Percentiles rank a stretch among this genome's conserved stretches.
Evolutionary conservation across 202 grass and related monocot species (phyloP).

Genomic region (Eragrostis tef): DNA sequence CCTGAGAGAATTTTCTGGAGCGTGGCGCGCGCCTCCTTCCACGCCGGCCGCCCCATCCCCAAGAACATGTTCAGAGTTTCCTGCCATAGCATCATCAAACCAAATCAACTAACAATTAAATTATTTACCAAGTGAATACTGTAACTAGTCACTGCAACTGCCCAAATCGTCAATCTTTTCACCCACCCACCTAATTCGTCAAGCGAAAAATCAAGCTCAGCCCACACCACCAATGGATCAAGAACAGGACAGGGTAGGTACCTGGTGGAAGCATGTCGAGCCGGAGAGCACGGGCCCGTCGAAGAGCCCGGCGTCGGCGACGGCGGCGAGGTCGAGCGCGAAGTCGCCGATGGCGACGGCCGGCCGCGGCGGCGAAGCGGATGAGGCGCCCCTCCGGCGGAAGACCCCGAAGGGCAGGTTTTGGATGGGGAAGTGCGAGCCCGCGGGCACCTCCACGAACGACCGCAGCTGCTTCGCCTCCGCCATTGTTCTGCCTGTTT

Average conservation of each 20-base stretch:
- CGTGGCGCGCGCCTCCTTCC: conserved; percentile 91
- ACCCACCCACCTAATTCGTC: not conserved
- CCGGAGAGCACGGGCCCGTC: conserved; percentile 67
- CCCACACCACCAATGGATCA: not conserved
- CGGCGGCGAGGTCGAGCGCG: conserved; percentile 85
- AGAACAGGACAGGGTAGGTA: not conserved
- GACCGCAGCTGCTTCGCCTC: conserved; percentile 58
- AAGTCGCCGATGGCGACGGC: conserved; percentile 81
- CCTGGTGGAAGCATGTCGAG: conserved; percentile 79
- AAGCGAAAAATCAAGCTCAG: conserved; percentile 17
- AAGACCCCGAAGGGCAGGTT: conserved; percentile 95
- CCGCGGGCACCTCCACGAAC: conserved; percentile 76
- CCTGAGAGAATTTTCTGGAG: conserved; percentile 86
- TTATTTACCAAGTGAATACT: not conserved
- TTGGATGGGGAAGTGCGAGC: conserved; percentile 90
- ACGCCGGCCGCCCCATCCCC: conserved; percentile 76
- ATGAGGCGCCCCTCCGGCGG: conserved; percentile 37
- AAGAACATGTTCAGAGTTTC: conserved; percentile 90
- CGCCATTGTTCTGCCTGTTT: conserved; percentile 34
- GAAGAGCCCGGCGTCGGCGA: conserved; percentile 79
- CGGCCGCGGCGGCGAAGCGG: conserved; percentile 52
- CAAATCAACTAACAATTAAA: not conserved
- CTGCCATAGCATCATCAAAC: conserved; percentile 47
- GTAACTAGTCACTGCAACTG: not conserved
- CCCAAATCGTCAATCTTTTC: not conserved